These are phyloP conservation scores for Exophiala lecanii-corni DNA, from an alignment of 2,329 filamentous ascomycete species.

Conservation along the genomic window DNA sequence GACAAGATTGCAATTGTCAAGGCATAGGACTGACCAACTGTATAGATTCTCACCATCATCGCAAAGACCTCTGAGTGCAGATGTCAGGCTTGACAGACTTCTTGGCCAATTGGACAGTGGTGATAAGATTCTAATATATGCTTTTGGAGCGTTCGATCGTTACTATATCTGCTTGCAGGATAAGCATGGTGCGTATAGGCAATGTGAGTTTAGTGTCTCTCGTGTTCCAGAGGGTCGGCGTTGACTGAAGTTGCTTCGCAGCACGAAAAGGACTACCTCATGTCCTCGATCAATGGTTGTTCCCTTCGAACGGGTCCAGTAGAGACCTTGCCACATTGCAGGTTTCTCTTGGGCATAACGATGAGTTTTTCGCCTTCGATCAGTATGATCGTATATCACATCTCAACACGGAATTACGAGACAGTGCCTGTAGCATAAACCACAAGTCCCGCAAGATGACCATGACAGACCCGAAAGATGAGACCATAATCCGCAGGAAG, in stretches of 20 bases:
- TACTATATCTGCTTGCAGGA: slow-evolving; percentile 40
- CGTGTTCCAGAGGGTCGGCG: background rate
- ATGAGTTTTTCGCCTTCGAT: slow-evolving; percentile 39
- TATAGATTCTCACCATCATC: background rate
- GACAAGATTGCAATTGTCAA: no score
- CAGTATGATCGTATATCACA: slow-evolving; percentile 35
- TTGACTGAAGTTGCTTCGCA: slow-evolving; percentile 8
- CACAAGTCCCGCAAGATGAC: background rate
- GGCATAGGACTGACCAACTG: background rate
- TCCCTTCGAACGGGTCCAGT: slow-evolving; percentile 28
- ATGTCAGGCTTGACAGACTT: slow-evolving; percentile 3
- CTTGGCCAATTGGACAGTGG: slow-evolving; percentile 20
- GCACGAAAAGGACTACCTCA: slow-evolving; percentile 35
- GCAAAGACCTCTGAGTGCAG: background rate
- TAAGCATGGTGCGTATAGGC: slow-evolving; percentile 31
- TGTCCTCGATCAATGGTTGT: slow-evolving; percentile 33
- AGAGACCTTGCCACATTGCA: slow-evolving; percentile 35
- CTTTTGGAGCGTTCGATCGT: slow-evolving; percentile 37
- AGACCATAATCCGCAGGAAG: slow-evolving; percentile 5
- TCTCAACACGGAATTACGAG: slow-evolving; percentile 18
- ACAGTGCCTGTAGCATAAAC: slow-evolving; percentile 3
- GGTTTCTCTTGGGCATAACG: slow-evolving; percentile 36
- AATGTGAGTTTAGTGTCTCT: slow-evolving; percentile 28
- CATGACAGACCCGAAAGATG: background rate
- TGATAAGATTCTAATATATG: slow-evolving; percentile 35